phyloP scores from a whole-genome alignment of 1,284 basidiomycete genomes.

The Hymenochaete sp. region DNA sequence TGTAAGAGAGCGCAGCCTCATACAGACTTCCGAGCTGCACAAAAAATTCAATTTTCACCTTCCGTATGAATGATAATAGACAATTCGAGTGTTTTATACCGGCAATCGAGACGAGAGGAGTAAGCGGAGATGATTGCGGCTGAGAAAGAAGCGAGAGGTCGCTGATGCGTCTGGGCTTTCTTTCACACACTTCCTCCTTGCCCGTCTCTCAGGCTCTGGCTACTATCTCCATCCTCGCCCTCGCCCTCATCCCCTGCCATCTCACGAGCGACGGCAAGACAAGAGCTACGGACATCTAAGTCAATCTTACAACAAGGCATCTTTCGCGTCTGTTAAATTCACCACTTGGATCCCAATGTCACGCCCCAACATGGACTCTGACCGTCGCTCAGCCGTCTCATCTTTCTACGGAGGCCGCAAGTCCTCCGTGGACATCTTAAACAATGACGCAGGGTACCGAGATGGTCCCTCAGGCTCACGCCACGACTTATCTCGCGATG shows the following conservation, averaged over 20 bases:
- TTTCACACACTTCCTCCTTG: background rate
- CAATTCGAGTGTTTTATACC: too few species aligned
- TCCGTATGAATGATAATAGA: too few species aligned
- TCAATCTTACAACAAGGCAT: too few species aligned
- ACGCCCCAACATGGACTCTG: constrained; percentile 30
- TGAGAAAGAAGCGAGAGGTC: too few species aligned
- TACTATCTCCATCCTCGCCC: background rate
- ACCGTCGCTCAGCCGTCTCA: constrained; percentile 65
- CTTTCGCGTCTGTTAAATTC: background rate
- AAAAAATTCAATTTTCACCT: too few species aligned
- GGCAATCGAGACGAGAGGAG: too few species aligned
- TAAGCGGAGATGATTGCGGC: too few species aligned
- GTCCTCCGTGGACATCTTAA: constrained; percentile 49
- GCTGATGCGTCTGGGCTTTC: too few species aligned
- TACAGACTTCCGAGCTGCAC: too few species aligned
- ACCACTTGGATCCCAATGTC: constrained; percentile 3
- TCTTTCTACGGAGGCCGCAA: constrained; percentile 66
- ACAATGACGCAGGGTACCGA: constrained; percentile 32
- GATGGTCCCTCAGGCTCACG: constrained; percentile 18
- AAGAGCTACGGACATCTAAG: too few species aligned
- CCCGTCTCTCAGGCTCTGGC: background rate
- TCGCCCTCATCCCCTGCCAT: background rate
- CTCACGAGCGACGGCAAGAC: too few species aligned
- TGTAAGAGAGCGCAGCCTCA: too few species aligned
- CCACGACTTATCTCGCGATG: constrained; percentile 47